Evolutionary conservation across 768 basidiomycete genomes (phyloP), one percentile per base, ranked within the genome.

Genomic region (Russula sp.): DNA sequence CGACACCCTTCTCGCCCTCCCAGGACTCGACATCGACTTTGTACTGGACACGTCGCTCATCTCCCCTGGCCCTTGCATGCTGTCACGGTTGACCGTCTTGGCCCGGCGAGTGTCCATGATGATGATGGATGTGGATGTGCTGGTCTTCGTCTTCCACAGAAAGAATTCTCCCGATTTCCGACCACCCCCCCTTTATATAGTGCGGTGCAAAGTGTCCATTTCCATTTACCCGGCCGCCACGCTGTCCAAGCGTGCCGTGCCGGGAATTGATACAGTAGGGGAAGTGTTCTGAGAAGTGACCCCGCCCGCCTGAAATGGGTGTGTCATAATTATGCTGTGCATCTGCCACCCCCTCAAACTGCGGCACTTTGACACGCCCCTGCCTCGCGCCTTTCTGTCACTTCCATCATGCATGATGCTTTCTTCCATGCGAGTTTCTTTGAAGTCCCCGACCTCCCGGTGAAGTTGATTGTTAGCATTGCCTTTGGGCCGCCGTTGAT

Each of bases 1-100:
- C 53, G 70, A 67, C 30, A 74, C 72, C 55, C 22, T 65, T 40
- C 64, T 61, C 55, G 42, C 55, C 49, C 64, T 14, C 24, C 64
- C 59, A 18, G 64, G 64, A 38, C 55, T 65, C 34, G 59, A 54
- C n/a, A 30, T 32, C 18, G 48, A 20, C 32, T 11, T 13, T 28
- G 48, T 40, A 13, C 36, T 36, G 0, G 64, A 65, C 26, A 10
- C 20, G 40, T 57, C 59, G 26, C 59, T 61, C 11, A 52, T 7
- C 24, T 51, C 60, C 10, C 22, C 60, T n/a, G 34, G 63, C 10
- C 22, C 60, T n/a, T 42, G 63, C 48, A 26, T 44, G 49, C 16
- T 18, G 38, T 40, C 38, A 16, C 16, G 38, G 16, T 57, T 28
- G 49, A 34, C 49, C 30, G 59, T 26, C 40, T 60, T 65, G 9